A percentile compares a stretch with the other conserved stretches of the same genome.
Conservation (phyloP, 306 rosid genomes). For the Spatholobus suberectus region DNA sequence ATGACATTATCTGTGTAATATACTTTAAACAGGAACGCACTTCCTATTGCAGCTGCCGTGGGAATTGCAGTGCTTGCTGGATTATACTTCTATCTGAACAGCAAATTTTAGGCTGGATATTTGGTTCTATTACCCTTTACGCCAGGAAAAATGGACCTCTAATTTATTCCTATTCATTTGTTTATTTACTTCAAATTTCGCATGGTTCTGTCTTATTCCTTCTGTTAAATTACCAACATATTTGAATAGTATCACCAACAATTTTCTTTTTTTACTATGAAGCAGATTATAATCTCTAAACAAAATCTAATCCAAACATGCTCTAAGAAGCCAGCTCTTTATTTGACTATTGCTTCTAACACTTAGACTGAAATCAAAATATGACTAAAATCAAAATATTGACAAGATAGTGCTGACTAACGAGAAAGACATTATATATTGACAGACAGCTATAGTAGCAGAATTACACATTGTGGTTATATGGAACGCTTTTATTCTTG, state of each 20-base stretch:
- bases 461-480: constrained; percentile 46
- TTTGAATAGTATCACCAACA: not conserved
- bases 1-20: not conserved
- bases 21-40: constrained; percentile 63
- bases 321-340: constrained; percentile 1
- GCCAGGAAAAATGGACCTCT: not conserved
- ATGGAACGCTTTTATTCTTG: constrained; percentile 57
- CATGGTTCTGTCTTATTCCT: not conserved
- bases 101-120: constrained; percentile 40
- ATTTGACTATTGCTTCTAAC: constrained; percentile 33
- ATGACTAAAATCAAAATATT: constrained; percentile 34
- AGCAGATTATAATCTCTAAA: not conserved
- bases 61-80: constrained; percentile 82
- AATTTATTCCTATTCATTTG: constrained; percentile 10
- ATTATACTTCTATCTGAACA: constrained; percentile 77
- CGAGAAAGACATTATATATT: constrained; percentile 26
- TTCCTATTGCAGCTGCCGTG: constrained; percentile 74
- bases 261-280: not conserved
- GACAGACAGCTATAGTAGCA: constrained; percentile 28
- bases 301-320: not conserved
- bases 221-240: not conserved
- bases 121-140: not conserved
- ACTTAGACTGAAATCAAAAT: constrained; percentile 26
- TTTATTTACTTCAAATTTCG: constrained; percentile 16
- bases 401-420: constrained; percentile 35